A percentile compares a stretch with the other conserved stretches of the same genome.
These are phyloP conservation scores for Oryza coarctata DNA, from an alignment of 176 grass and related monocot genomes.

Conservation along the genomic window DNA sequence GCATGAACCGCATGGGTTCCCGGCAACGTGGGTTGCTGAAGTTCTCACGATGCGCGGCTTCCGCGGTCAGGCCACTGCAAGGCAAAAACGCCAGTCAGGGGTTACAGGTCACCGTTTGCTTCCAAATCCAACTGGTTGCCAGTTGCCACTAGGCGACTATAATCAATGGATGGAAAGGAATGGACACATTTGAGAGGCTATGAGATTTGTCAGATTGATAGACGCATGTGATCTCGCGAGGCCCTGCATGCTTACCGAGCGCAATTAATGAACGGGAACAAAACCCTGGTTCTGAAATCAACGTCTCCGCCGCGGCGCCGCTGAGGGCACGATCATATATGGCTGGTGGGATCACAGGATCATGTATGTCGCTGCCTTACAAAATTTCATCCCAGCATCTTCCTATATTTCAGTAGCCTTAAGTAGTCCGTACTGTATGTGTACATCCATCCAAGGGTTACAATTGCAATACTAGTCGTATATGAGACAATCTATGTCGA, in stretches of 20 bases:
- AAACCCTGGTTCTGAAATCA: constrained; percentile 16
- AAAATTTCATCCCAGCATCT: not conserved
- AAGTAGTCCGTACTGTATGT: not conserved
- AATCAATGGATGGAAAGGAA: not conserved
- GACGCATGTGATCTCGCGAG: not conserved
- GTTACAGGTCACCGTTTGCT: not conserved
- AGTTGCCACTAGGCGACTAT: not conserved
- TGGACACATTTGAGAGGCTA: constrained; percentile 2
- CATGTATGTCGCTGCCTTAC: not conserved
- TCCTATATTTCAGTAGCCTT: not conserved
- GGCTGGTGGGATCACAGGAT: not conserved
- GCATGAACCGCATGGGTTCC: not conserved
- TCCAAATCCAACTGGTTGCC: not conserved
- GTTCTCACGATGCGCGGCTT: not conserved
- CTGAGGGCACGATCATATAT: not conserved
- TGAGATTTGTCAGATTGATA: not conserved
- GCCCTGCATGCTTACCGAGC: not conserved
- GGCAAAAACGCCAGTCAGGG: not conserved
- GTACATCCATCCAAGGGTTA: not conserved
- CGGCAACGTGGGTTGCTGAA: not conserved
- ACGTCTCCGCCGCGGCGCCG: constrained; percentile 21
- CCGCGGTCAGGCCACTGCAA: not conserved
- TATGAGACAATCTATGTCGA: not conserved
- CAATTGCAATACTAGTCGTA: not conserved
- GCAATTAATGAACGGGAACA: constrained; percentile 20